Percentiles rank a stretch among this genome's conserved stretches.
These are phyloP conservation scores for Zygoascus hellenicus DNA, from an alignment of 1,139 yeast species.

Conservation along the genomic window DNA sequence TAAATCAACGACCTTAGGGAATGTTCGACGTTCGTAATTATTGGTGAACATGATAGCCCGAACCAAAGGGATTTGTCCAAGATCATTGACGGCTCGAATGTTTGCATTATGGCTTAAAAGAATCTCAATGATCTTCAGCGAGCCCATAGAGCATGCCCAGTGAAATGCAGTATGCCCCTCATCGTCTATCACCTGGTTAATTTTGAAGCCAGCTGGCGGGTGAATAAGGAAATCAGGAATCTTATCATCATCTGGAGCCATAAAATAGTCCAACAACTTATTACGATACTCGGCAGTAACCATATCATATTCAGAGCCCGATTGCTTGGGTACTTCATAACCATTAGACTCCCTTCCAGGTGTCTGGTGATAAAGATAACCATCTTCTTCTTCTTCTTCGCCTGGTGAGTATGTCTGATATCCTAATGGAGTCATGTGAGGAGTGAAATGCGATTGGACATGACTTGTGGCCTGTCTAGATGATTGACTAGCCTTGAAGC, in stretches of 20 bases:
- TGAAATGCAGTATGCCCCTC: slow-evolving; percentile 96
- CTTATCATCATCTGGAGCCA: slow-evolving; percentile 66
- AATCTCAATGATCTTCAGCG: slow-evolving; percentile 62
- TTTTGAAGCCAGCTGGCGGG: slow-evolving; percentile 76
- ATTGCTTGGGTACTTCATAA: neutral
- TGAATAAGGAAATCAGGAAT: slow-evolving; percentile 67
- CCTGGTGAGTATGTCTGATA: neutral
- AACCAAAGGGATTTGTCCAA: slow-evolving; percentile 81
- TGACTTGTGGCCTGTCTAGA: neutral
- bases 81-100: slow-evolving; percentile 62
- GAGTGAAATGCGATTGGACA: neutral
- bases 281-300: slow-evolving; percentile 40
- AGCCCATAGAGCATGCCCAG: slow-evolving; percentile 96
- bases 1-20: slow-evolving; percentile 62
- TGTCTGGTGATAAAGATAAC: slow-evolving; percentile 4
- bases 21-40: slow-evolving; percentile 73
- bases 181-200: slow-evolving; percentile 84
- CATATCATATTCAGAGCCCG: slow-evolving; percentile 15
- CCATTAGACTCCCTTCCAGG: neutral
- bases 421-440: neutral
- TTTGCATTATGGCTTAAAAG: slow-evolving; percentile 70
- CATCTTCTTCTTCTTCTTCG: slow-evolving; percentile 11
- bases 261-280: slow-evolving; percentile 48
- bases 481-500: neutral
- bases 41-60: slow-evolving; percentile 82